Evolutionary conservation across 345 rosid genomes (phyloP).

Genomic region (Eucalyptus regnans): DNA sequence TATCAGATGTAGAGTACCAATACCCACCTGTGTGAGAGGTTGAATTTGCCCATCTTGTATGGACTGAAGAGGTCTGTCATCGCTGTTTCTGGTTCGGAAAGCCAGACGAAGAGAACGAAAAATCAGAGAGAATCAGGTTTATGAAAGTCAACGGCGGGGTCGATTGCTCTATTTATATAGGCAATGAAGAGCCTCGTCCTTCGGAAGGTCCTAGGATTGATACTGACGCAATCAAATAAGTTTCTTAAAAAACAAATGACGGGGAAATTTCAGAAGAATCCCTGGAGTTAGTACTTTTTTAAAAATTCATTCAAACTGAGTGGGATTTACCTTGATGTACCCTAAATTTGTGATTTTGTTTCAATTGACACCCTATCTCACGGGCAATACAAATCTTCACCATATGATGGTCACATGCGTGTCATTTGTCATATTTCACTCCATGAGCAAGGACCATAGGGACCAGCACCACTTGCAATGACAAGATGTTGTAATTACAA

Average conservation of each 20-base stretch:
- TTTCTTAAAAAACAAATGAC: neutral
- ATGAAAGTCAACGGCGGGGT: neutral
- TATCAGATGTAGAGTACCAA: neutral
- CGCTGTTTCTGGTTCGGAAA: neutral
- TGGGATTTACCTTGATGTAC: neutral
- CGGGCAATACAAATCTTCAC: accelerated
- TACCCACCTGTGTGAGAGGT: neutral
- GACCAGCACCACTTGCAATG: neutral
- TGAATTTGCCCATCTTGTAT: neutral
- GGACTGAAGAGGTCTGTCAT: neutral
- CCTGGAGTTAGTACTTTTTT: neutral
- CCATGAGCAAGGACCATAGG: neutral
- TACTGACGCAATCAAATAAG: neutral
- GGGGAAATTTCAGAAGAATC: neutral
- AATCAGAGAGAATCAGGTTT: neutral
- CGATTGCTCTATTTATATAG: neutral
- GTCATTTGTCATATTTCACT: neutral
- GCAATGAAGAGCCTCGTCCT: neutral
- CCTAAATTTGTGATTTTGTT: neutral
- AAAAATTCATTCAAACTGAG: accelerated
- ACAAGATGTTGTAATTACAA: neutral
- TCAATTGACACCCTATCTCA: neutral
- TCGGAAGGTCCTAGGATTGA: neutral
- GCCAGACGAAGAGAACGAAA: neutral
- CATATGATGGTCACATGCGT: accelerated